Base-by-base conservation (phyloP, 192 early-diverging fungal genomes). In the Coemansia sp. region DNA sequence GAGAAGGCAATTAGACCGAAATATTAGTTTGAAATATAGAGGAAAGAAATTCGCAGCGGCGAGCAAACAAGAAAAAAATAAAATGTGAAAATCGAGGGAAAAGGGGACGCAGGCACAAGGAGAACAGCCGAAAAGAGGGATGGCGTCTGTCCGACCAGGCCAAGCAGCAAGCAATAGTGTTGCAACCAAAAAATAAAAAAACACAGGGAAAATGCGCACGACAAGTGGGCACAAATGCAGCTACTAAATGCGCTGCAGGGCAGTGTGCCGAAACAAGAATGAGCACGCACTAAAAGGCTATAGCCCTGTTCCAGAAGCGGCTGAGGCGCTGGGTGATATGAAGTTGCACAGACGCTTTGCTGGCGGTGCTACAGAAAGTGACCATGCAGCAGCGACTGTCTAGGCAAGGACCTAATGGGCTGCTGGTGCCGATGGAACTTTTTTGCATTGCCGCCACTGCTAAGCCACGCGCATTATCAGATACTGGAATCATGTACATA, bases 71-170 rank as follows among this genome's bases (percentile, higher is more conserved):
- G 11, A 42, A 41, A 60, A 61, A 35, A 52, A 26, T 18, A 28
- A 39, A 39, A 60, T 33, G 45, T 47, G 45, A 18, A 47, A 57
- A 55, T 61, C 42, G 50, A 35, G 43, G 35, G 25, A 50, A 36
- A 45, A 37, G 25, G 21, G n/a, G 37, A 47, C 31, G n/a, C n/a
- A 57, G 43, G 45, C 39, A 43, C 50, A 20, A 60, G 61, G 59
- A 26, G 18, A 70, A 62, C 14, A 16, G 52, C 52, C 47, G 38
- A 62, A 42, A 47, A 62, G 31, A 55, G 50, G 50, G 26, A 65
- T 55, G 26, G 53, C 52, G 52, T 55, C 28, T 45, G 43, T 45
- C 18, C 43, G 43, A 18, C 43, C 43, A 45, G 43, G 43, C 9
- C 28, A 3, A 26, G 21, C 23, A 50, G 23, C 21, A 8, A 50